A percentile compares a stretch with the other conserved stretches of the same genome.
Conservation (phyloP, 164 flowering plant genomes). For the Nymphaea thermarum region DNA sequence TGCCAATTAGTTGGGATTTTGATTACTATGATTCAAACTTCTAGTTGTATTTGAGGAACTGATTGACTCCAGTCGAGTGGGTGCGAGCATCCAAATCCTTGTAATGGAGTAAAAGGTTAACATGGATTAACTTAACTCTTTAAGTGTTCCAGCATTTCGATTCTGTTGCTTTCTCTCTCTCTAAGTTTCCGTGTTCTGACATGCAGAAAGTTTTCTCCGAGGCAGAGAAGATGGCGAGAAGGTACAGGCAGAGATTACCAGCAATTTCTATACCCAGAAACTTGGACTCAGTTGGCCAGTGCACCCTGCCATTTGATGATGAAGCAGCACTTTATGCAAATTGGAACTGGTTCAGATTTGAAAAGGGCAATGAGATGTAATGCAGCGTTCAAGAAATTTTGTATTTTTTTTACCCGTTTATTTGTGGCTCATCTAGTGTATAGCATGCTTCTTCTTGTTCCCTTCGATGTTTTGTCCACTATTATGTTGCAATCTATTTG, state of each 20-base stretch:
- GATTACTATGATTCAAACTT: no score
- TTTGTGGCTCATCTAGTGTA: background rate
- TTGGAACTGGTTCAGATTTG: conserved; percentile 86
- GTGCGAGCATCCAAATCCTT: background rate
- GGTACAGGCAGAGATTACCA: conserved; percentile 54
- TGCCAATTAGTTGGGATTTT: no score
- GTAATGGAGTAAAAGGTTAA: no score
- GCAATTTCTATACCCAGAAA: conserved; percentile 16
- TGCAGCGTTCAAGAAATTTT: background rate
- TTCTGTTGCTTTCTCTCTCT: background rate
- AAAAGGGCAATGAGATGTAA: conserved; percentile 14
- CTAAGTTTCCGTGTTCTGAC: background rate
- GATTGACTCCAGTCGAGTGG: background rate
- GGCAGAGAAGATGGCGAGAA: conserved; percentile 85
- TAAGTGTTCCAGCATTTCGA: background rate
- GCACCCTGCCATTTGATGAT: conserved; percentile 28
- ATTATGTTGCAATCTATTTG: no score
- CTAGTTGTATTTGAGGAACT: no score
- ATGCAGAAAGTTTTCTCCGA: conserved; percentile 68
- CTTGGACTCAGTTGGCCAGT: conserved; percentile 10
- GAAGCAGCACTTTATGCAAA: conserved; percentile 61
- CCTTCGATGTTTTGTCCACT: no score
- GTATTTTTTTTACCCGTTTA: no score
- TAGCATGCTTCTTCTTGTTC: background rate
- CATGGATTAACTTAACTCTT: background rate